phyloP scores from a whole-genome alignment of 2,329 filamentous ascomycete species.

The Aspergillus fumigatiaffinis region DNA sequence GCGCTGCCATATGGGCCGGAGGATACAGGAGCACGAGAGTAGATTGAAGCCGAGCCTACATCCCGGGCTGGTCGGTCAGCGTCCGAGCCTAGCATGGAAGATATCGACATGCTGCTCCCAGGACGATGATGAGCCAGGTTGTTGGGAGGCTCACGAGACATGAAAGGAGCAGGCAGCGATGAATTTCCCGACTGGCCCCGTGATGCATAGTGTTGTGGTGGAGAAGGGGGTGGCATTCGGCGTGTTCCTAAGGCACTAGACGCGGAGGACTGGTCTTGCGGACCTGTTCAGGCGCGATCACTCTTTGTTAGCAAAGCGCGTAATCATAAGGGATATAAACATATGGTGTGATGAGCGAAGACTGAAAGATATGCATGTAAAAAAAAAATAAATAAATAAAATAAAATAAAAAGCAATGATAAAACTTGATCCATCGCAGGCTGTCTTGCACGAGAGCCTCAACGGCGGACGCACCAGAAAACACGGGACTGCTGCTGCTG shows the following conservation, averaged over 20 bases:
- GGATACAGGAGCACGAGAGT: constrained; percentile 43
- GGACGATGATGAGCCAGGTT: constrained; percentile 52
- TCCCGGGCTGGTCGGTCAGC: constrained; percentile 46
- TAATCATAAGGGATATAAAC: background rate
- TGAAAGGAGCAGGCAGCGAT: constrained; percentile 36
- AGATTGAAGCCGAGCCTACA: constrained; percentile 43
- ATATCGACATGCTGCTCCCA: constrained; percentile 68
- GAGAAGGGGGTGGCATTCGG: constrained; percentile 51
- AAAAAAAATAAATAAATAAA: background rate
- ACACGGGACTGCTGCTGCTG: constrained; percentile 33
- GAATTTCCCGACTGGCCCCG: constrained; percentile 39
- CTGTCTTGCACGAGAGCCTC: background rate
- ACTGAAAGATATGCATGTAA: background rate
- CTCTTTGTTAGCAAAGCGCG: constrained; percentile 12
- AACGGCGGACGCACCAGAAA: constrained; percentile 28
- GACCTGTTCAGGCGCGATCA: constrained; percentile 15
- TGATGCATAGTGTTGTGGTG: constrained; percentile 45
- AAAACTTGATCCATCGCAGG: background rate
- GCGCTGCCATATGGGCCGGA: constrained; percentile 30
- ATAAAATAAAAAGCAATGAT: background rate
- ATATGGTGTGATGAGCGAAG: background rate
- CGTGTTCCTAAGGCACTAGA: constrained; percentile 34
- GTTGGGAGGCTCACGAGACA: constrained; percentile 53
- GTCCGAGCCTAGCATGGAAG: constrained; percentile 63
- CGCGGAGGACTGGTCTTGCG: constrained; percentile 30